Base-by-base conservation (phyloP, 2,329 filamentous ascomycete genomes). In the Diaporthe longicolla region DNA sequence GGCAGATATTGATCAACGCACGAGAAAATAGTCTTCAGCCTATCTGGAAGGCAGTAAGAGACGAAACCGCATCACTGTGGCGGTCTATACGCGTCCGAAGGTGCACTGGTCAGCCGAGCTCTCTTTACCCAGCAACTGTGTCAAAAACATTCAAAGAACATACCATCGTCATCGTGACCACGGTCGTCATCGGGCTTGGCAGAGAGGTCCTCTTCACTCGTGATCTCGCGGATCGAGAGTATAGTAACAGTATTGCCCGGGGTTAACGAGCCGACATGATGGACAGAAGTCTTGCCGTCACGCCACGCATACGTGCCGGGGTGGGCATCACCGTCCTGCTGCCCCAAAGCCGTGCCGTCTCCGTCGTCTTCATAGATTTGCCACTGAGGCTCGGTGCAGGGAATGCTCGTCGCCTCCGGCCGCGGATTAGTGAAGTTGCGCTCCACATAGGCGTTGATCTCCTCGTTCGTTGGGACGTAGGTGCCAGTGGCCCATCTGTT, bases 331-430 rank as follows among this genome's bases (percentile, higher is more conserved):
- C 48, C 13, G 48, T 10, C 48, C 17, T 52, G 61, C 17, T 48
- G 19, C 55, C 52, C 21, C 4, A 15, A 6, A 32, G 15, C 43
- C 15, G 19, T 40, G 8, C 43, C 32, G 29, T 45, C 58, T 11
- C 74, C 74, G 7, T 73, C 72, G 24, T 75, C 72, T 40, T 75
- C 74, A 19, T 74, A 75, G 24, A 75, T 63, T 11, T 68, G 35
- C 72, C 72, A 75, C 29, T 63, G 66, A 50, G 65, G 52, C 63
- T 37, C 54, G 19, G 24, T n/a, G 24, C 24, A 50, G 55, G 54
- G 35, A 35, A 48, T 61, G 24, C 9, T 58, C 32, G 37, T 63
- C 58, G 24, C 26, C 17, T 65, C 43, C 26, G 61, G 61, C 4
- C 43, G 43, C n/a, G 43, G 19, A 40, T 50, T 50, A 43, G 29